Conservation (phyloP, 2,329 filamentous ascomycete species). For the Neocucurbitaria cava region DNA sequence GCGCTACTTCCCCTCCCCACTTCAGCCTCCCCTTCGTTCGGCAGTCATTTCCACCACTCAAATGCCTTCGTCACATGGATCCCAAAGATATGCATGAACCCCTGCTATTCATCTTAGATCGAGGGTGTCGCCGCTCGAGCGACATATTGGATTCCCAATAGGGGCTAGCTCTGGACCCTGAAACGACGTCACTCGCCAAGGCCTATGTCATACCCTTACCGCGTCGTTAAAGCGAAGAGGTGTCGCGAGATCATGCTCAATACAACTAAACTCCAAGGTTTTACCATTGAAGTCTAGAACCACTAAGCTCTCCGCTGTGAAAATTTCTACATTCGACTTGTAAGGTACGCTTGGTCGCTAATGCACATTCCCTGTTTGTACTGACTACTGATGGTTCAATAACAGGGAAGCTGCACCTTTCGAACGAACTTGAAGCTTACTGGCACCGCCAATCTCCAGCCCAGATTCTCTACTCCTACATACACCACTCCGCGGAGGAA, state of each 20-base stretch:
- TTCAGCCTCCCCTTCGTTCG: not conserved
- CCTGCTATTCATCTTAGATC: slow-evolving; percentile 3
- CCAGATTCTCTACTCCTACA: not conserved
- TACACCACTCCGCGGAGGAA: too few species aligned
- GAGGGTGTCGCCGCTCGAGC: slow-evolving; percentile 24
- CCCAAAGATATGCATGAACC: not conserved
- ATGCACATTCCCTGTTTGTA: not conserved
- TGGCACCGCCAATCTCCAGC: not conserved
- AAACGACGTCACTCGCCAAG: slow-evolving; percentile 37
- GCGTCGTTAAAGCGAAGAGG: slow-evolving; percentile 15
- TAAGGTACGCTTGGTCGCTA: not conserved
- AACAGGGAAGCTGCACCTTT: not conserved
- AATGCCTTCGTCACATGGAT: not conserved
- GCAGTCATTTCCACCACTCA: not conserved
- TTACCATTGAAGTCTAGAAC: not conserved
- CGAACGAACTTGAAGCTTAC: not conserved
- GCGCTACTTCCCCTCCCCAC: not conserved
- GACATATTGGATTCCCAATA: slow-evolving; percentile 8
- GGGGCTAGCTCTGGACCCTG: slow-evolving; percentile 24
- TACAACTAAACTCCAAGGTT: not conserved
- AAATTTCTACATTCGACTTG: not conserved
- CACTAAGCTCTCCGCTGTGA: not conserved
- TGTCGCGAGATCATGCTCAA: slow-evolving; percentile 6
- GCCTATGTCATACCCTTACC: slow-evolving; percentile 25
- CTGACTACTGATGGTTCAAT: not conserved